Evolutionary conservation across 2,329 filamentous ascomycete species (phyloP).

Genomic region (Didymella pomorum): DNA sequence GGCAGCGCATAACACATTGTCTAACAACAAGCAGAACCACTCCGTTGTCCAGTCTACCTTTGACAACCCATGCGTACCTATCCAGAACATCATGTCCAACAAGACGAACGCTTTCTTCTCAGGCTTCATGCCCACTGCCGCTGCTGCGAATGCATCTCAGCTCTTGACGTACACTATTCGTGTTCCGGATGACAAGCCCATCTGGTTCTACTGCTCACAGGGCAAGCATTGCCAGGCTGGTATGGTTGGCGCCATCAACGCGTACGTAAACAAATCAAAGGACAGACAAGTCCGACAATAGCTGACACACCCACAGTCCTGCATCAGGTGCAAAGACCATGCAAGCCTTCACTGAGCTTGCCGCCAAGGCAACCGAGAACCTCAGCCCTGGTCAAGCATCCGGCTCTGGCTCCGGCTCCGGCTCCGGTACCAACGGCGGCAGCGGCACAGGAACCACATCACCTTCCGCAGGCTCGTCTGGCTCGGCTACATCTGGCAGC

Average conservation of each 20-base stretch:
- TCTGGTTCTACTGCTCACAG: conserved; percentile 83
- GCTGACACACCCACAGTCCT: conserved; percentile 38
- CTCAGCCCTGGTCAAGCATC: conserved; percentile 51
- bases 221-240: conserved; percentile 76
- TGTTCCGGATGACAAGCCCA: conserved; percentile 72
- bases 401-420: conserved; percentile 33
- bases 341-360: conserved; percentile 46
- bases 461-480: conserved; percentile 22
- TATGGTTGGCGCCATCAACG: conserved; percentile 81
- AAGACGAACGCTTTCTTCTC: conserved; percentile 66
- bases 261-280: conserved; percentile 59
- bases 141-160: conserved; percentile 33
- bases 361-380: conserved; percentile 52
- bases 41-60: conserved; percentile 82
- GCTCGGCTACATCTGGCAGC: conserved; percentile 18
- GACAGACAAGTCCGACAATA: background rate
- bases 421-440: conserved; percentile 22
- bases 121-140: conserved; percentile 69
- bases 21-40: conserved; percentile 65
- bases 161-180: conserved; percentile 75
- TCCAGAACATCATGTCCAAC: conserved; percentile 55
- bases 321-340: conserved; percentile 49
- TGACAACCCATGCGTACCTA: conserved; percentile 72
- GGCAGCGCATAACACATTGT: background rate
- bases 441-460: conserved; percentile 17